Conservation (phyloP, 768 basidiomycete genomes). For the Pisolithus albus region DNA sequence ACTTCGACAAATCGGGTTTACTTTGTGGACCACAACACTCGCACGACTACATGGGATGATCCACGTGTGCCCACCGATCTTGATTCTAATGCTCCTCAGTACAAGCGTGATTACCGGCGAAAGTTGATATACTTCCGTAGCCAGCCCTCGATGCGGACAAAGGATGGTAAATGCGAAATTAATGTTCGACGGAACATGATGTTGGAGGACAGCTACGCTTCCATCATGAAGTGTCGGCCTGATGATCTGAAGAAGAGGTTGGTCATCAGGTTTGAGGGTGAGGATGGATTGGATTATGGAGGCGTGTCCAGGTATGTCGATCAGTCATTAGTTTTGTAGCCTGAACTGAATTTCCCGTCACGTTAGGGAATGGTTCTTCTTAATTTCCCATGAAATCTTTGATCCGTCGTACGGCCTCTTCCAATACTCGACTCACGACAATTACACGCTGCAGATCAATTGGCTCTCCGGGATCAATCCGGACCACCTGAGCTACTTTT, state of each 20-base stretch:
- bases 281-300: constrained; percentile 75
- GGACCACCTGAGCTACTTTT: constrained; percentile 75
- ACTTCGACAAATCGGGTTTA: constrained; percentile 82
- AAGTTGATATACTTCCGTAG: constrained; percentile 91
- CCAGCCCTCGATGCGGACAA: constrained; percentile 75
- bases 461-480: constrained; percentile 70
- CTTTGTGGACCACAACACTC: constrained; percentile 88
- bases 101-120: constrained; percentile 87
- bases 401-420: constrained; percentile 78
- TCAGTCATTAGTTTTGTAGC: background rate
- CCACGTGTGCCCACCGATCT: constrained; percentile 77
- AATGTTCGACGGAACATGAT: constrained; percentile 76
- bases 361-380: constrained; percentile 78
- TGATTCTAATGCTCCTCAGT: constrained; percentile 88
- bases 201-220: constrained; percentile 80
- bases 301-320: constrained; percentile 58
- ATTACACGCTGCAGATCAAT: constrained; percentile 77
- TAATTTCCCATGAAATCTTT: constrained; percentile 77
- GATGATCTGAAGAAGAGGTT: constrained; percentile 64
- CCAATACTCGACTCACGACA: constrained; percentile 74
- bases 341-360: constrained; percentile 3
- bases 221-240: constrained; percentile 75
- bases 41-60: constrained; percentile 91
- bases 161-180: constrained; percentile 79
- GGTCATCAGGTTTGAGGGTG: constrained; percentile 72